Conservation (phyloP, 2,329 filamentous ascomycete species). For the Colletotrichum sp. region DNA sequence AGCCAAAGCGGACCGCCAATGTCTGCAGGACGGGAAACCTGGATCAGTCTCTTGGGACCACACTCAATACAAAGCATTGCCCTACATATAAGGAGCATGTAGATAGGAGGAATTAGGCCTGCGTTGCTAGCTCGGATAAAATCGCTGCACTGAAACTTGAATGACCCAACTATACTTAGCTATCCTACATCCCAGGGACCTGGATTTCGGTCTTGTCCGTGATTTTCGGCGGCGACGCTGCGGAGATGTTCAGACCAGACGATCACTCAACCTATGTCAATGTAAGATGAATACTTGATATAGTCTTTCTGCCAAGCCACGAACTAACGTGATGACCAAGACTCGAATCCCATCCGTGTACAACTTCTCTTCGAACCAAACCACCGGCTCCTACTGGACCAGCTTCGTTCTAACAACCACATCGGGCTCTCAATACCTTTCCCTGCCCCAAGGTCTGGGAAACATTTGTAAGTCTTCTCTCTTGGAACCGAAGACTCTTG, state of each 20-base stretch:
- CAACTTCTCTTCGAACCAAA: neutral
- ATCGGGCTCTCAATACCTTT: neutral
- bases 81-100: neutral
- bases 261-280: fast-evolving
- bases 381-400: neutral
- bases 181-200: no score
- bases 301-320: neutral
- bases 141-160: neutral
- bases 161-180: no score
- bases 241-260: neutral
- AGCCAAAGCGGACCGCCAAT: neutral
- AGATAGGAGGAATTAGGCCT: fast-evolving
- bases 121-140: neutral
- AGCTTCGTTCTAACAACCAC: neutral
- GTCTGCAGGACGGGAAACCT: neutral
- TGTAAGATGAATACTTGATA: neutral
- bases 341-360: fast-evolving
- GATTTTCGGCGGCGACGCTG: neutral
- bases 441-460: neutral
- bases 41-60: neutral
- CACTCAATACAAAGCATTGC: neutral
- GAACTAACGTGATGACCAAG: fast-evolving
- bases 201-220: no score
- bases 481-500: fast-evolving
- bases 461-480: neutral